Base-by-base conservation (phyloP, 2,329 filamentous ascomycete genomes). In the Leptographium procerum region DNA sequence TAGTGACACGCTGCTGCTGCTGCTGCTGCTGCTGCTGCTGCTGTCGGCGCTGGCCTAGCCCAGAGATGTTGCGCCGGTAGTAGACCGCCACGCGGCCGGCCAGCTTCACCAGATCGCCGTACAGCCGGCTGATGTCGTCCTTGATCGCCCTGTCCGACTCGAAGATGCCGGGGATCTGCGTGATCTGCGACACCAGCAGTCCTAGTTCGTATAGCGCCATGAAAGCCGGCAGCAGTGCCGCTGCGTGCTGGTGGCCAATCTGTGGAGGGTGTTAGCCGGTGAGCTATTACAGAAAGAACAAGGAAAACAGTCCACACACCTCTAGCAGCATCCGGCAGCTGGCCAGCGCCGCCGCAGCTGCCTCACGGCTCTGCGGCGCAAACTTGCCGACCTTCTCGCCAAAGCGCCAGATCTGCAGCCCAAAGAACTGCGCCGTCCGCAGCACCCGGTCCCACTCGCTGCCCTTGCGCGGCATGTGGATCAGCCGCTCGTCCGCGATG, bases 361-460 rank as follows among this genome's bases (percentile, higher is more conserved):
- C 65, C 5, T 61, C 60, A 7, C 61, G 61, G 40, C 64, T 67
- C 22, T 66, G 64, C 2, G 61, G 60, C 16, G 67, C 63, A 63
- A 69, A 64, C 57, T 65, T 22, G 60, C 69, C 67, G 1, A 74
- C 66, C 24, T 67, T 68, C 28, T 63, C 62, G 8, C 69, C 70
- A 22, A 74, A 73, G 4, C 67, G 64, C 59, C 68, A 70, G 19
- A 75, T 65, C 60, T 74, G 72, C 6, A 73, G 65, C 3, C 71
- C 72, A 50, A 73, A 74, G 66, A 71, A 73, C 59, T 74, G 71
- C 3, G 72, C 72, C 19, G 69, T 68, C 45, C 69, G 70, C 33
- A 75, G 64, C 1, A 74, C 71, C 1, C 69, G 68, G 57, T 75
- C 72, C 72, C 72, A 74, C 52, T 70, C 67, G 56, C 71, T 73